Evolutionary conservation across 371 early-diverging fungal genomes (phyloP).

Genomic region (Conidiobolus coronatus): DNA sequence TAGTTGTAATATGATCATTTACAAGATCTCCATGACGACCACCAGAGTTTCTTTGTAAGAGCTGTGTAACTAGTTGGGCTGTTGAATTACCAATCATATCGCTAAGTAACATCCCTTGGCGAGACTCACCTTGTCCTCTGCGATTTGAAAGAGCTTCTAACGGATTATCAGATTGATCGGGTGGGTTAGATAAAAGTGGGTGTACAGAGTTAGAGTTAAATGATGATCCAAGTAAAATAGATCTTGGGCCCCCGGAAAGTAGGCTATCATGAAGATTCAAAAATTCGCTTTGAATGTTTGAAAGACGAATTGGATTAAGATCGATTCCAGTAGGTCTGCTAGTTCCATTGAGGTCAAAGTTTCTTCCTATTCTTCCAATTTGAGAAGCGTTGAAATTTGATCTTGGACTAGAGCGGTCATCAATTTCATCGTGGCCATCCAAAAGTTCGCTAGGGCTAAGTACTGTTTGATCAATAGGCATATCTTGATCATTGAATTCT

Average conservation of each 20-base stretch:
- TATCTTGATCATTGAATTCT: too few relatives aligned
- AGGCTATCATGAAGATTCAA: too few relatives aligned
- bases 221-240: not conserved
- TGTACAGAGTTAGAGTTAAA: not conserved
- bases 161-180: not conserved
- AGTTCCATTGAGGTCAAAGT: too few relatives aligned
- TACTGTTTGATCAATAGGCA: too few relatives aligned
- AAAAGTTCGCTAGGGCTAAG: too few relatives aligned
- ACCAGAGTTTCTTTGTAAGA: constrained; percentile 21
- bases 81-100: constrained; percentile 44
- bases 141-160: not conserved
- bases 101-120: constrained; percentile 28
- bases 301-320: too few relatives aligned
- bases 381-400: too few relatives aligned
- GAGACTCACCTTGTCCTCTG: not conserved
- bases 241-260: not conserved
- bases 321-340: too few relatives aligned
- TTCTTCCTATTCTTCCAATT: too few relatives aligned
- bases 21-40: constrained; percentile 16
- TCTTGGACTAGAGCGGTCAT: not conserved
- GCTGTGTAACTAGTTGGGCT: constrained; percentile 32
- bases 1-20: constrained; percentile 26
- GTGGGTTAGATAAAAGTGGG: not conserved
- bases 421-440: not conserved
- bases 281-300: too few relatives aligned